Percentiles rank a stretch among this genome's conserved stretches.
Conservation (phyloP, 176 grass and related monocot genomes). For the Areca catechu region DNA sequence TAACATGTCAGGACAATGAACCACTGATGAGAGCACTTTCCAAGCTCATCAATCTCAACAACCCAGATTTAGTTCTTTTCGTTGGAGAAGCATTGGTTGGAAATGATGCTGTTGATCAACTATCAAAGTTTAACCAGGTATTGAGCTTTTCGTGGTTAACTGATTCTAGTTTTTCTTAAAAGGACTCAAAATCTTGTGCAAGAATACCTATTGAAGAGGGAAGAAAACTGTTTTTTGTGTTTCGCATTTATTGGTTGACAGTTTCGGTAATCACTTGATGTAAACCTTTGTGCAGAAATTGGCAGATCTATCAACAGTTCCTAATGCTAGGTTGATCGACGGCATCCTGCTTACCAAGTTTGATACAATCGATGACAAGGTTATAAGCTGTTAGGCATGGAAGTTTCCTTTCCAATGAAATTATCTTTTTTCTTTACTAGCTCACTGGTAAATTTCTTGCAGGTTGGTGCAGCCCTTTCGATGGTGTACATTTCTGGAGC, state of each 20-base stretch:
- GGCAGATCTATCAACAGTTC: slow-evolving; percentile 66
- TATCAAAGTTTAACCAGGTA: slow-evolving; percentile 91
- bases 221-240: too few relatives aligned
- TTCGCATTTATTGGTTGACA: too few relatives aligned
- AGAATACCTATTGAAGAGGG: too few relatives aligned
- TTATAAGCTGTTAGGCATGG: slow-evolving; percentile 1
- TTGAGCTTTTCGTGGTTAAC: background rate
- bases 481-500: slow-evolving; percentile 97
- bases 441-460: slow-evolving; percentile 1
- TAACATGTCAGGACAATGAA: slow-evolving; percentile 64
- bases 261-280: background rate
- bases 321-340: slow-evolving; percentile 79
- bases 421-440: too few relatives aligned
- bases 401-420: too few relatives aligned
- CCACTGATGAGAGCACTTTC: slow-evolving; percentile 96
- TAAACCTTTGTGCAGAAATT: slow-evolving; percentile 48
- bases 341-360: slow-evolving; percentile 97
- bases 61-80: slow-evolving; percentile 77
- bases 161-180: too few relatives aligned
- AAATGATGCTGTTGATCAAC: slow-evolving; percentile 89
- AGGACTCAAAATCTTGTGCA: too few relatives aligned
- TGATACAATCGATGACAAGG: slow-evolving; percentile 92
- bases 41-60: slow-evolving; percentile 94
- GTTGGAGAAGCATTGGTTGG: slow-evolving; percentile 95
- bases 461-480: slow-evolving; percentile 76